Percentiles rank a stretch among this genome's conserved stretches.
Evolutionary conservation across 2,329 filamentous ascomycete species (phyloP).

Genomic region (Aspergillus versicolor): DNA sequence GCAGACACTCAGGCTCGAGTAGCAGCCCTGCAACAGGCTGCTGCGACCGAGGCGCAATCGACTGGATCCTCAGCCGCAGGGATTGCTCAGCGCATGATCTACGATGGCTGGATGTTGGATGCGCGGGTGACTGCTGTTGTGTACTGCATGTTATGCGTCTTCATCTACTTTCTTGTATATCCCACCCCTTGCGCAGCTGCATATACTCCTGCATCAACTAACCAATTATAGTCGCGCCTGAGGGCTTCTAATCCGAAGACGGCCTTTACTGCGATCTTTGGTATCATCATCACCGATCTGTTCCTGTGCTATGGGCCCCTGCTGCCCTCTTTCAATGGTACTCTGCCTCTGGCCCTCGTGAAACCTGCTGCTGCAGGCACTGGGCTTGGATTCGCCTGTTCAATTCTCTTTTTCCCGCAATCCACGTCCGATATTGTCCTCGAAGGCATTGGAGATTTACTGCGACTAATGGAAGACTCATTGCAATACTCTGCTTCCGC

Average conservation of each 20-base stretch:
- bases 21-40: slow-evolving; percentile 34
- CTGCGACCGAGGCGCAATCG: slow-evolving; percentile 25
- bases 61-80: slow-evolving; percentile 26
- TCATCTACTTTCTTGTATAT: slow-evolving; percentile 45
- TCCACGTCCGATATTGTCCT: slow-evolving; percentile 50
- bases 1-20: slow-evolving; percentile 38
- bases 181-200: not conserved
- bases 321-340: slow-evolving; percentile 43
- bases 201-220: not conserved
- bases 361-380: slow-evolving; percentile 49
- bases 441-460: slow-evolving; percentile 29
- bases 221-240: slow-evolving; percentile 37
- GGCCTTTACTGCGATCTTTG: slow-evolving; percentile 47
- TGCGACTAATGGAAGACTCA: slow-evolving; percentile 27
- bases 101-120: slow-evolving; percentile 50
- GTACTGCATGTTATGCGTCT: slow-evolving; percentile 41
- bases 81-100: slow-evolving; percentile 40
- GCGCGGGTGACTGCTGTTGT: slow-evolving; percentile 41
- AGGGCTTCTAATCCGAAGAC: slow-evolving; percentile 50
- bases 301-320: slow-evolving; percentile 47
- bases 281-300: slow-evolving; percentile 48
- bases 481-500: slow-evolving; percentile 30
- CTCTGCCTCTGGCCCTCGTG: slow-evolving; percentile 40
- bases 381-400: slow-evolving; percentile 46
- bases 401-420: slow-evolving; percentile 50